A percentile compares a stretch with the other conserved stretches of the same genome.
phyloP scores from a whole-genome alignment of 2,329 filamentous ascomycete species.

The Aulographum hederae region DNA sequence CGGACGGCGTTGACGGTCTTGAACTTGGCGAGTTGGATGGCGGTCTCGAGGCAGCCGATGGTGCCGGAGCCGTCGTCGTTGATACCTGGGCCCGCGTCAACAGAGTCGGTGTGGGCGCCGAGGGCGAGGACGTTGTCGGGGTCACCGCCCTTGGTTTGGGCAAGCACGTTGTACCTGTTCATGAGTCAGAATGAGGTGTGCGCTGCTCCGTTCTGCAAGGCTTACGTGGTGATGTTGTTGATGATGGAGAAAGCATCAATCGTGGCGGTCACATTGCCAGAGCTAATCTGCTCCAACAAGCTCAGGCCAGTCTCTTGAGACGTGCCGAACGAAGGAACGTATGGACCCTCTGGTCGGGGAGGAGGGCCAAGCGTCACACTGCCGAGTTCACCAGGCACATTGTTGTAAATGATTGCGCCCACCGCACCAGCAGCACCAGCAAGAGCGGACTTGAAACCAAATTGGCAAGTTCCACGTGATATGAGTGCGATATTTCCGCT shows the following conservation, averaged over 20 bases:
- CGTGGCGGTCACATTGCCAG: constrained; percentile 14
- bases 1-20: constrained; percentile 19
- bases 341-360: constrained; percentile 28
- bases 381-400: constrained; percentile 39
- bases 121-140: constrained; percentile 16
- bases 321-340: constrained; percentile 53
- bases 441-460: constrained; percentile 50
- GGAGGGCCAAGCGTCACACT: constrained; percentile 52
- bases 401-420: constrained; percentile 60
- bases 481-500: constrained; percentile 52
- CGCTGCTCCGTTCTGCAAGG: background rate
- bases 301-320: constrained; percentile 39
- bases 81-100: constrained; percentile 19
- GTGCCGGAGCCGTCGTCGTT: constrained; percentile 22
- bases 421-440: constrained; percentile 53
- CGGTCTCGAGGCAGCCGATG: constrained; percentile 18
- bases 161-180: constrained; percentile 14
- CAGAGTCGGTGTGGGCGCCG: constrained; percentile 19
- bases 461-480: constrained; percentile 49
- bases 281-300: constrained; percentile 34
- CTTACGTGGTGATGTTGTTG: constrained; percentile 27
- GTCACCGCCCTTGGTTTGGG: constrained; percentile 17
- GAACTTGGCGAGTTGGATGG: constrained; percentile 18
- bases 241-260: constrained; percentile 17
- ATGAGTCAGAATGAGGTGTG: background rate